These are phyloP conservation scores for Dryas alaskensis DNA, from an alignment of 306 rosid genomes.

Conservation along the genomic window DNA sequence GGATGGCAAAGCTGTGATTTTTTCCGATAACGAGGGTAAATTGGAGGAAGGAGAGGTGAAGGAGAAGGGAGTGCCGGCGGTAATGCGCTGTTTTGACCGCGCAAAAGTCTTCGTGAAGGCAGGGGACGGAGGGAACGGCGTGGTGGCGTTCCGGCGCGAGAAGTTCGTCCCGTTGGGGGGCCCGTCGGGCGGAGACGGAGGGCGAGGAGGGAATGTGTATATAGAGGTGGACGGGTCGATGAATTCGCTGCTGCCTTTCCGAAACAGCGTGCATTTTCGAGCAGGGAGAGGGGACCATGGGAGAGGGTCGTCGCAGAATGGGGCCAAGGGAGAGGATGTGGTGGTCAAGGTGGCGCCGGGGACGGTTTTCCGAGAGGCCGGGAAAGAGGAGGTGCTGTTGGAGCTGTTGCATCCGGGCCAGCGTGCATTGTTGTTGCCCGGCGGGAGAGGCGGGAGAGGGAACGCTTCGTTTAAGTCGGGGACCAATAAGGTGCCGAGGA, in stretches of 20 bases:
- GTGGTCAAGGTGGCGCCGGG: conserved; percentile 91
- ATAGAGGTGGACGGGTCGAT: conserved; percentile 75
- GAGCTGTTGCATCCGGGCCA: conserved; percentile 83
- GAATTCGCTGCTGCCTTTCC: conserved; percentile 79
- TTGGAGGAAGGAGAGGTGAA: conserved; percentile 39
- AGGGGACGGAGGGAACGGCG: conserved; percentile 86
- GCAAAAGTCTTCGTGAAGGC: conserved; percentile 71
- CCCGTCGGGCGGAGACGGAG: conserved; percentile 91
- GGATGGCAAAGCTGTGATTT: conserved; percentile 14
- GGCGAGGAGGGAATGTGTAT: conserved; percentile 83
- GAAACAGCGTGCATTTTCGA: conserved; percentile 83
- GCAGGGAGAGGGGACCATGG: conserved; percentile 85
- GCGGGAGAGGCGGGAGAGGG: conserved; percentile 97
- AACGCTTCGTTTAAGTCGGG: conserved; percentile 84
- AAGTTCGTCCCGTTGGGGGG: conserved; percentile 89
- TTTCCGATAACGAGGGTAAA: conserved; percentile 18
- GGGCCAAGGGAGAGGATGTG: conserved; percentile 87
- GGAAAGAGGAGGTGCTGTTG: conserved; percentile 57
- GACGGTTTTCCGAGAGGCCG: conserved; percentile 67
- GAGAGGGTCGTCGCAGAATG: conserved; percentile 59
- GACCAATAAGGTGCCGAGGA: conserved; percentile 78
- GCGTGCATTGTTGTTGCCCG: conserved; percentile 67
- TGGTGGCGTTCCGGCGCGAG: conserved; percentile 91
- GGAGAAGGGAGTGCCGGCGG: conserved; percentile 91
- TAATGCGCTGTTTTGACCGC: conserved; percentile 91